Conservation (phyloP, 768 basidiomycete genomes). For the Hortiboletus campestris region DNA sequence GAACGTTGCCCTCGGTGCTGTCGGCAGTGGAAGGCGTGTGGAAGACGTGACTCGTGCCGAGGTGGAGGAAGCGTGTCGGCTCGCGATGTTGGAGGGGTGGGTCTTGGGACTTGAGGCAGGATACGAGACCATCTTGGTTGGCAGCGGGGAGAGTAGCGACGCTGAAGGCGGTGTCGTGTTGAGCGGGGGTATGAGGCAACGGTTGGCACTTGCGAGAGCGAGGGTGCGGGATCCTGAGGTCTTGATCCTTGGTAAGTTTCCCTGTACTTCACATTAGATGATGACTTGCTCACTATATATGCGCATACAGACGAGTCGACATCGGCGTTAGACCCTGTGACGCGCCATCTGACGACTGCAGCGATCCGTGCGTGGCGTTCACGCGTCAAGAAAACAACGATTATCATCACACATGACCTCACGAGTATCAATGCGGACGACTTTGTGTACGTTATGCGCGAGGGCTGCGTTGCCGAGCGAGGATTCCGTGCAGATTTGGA, state of each 20-base stretch:
- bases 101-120: conserved; percentile 79
- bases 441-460: conserved; percentile 90
- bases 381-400: conserved; percentile 58
- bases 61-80: conserved; percentile 79
- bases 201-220: conserved; percentile 86
- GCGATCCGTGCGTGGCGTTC: conserved; percentile 59
- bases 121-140: conserved; percentile 72
- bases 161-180: conserved; percentile 61
- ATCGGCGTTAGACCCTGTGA: conserved; percentile 81
- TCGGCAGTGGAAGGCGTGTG: conserved; percentile 43
- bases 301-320: conserved; percentile 66
- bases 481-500: conserved; percentile 86
- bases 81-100: conserved; percentile 86
- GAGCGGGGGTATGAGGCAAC: conserved; percentile 91
- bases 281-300: neutral
- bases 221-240: conserved; percentile 82
- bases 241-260: conserved; percentile 78
- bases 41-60: conserved; percentile 60
- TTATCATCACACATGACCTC: conserved; percentile 87
- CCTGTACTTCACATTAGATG: neutral
- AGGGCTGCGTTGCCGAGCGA: conserved; percentile 79
- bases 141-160: conserved; percentile 41
- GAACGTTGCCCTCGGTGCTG: conserved; percentile 79
- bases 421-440: conserved; percentile 72
- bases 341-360: conserved; percentile 81